Base-by-base conservation (phyloP, 176 grass and related monocot species). In the Zizania latifolia region DNA sequence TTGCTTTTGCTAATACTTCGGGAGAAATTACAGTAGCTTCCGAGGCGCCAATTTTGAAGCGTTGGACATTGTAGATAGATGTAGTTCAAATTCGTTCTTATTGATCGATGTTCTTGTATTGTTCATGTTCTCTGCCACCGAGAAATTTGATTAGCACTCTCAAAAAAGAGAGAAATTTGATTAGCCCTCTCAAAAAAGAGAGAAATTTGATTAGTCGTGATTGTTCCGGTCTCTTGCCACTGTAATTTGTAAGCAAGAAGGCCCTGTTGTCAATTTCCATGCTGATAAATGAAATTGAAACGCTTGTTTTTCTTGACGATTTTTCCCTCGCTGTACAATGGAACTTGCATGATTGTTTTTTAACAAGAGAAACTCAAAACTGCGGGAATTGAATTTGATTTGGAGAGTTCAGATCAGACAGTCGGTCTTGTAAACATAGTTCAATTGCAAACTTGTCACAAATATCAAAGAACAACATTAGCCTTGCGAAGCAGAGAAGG, bases 31-130 rank as follows among this genome's bases (percentile, higher is more conserved):
- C n/a, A n/a, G n/a, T n/a, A n/a, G n/a, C n/a, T n/a, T n/a, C n/a
- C n/a, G n/a, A n/a, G n/a, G n/a, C n/a, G n/a, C 51, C 76, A 62
- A 57, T 83, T 84, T 88, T 84, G 74, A 65, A 58, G 62, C 65
- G 55, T 37, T 54, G 68, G 82, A 74, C 70, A 21, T 62, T 31
- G 23, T 66, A 65, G 68, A 38, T 88, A 82, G 68, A 28, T 8
- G 17, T 53, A 53, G 26, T 35, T 43, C 29, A 11, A 40, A 83
- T 83, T 74, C 60, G 16, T 87, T 87, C 60, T 48, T 76, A 61
- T 37, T 26, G 28, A 15, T 78, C 35, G 19, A 39, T 59, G 21
- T 82, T 83, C 29, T 37, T 65, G 15, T 65, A 26, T 24, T 8
- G 6, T 24, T 67, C 39, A 22, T 65, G 75, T 53, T 53, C 44